These are phyloP conservation scores for Colletotrichum spinosum DNA, from an alignment of 2,329 filamentous ascomycete genomes.

Conservation along the genomic window DNA sequence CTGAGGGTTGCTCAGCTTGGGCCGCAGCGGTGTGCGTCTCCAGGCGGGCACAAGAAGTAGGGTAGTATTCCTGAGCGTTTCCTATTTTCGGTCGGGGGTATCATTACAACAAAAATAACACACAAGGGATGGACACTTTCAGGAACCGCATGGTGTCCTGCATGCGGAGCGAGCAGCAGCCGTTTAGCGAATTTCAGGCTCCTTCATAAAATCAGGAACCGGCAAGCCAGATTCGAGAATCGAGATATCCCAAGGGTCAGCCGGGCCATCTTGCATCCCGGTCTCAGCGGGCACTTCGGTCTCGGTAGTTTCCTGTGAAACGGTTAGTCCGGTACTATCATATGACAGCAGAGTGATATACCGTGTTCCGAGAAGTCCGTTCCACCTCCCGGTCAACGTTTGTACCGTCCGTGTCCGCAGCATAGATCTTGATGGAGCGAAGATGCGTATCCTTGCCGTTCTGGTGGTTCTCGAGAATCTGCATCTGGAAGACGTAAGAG, in stretches of 20 bases:
- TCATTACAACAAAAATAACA: constrained; percentile 35
- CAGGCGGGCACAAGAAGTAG: too few relatives aligned
- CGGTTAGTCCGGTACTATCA: neutral
- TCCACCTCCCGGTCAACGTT: constrained; percentile 47
- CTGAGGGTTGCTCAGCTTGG: too few relatives aligned
- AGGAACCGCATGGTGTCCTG: neutral
- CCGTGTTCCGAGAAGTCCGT: constrained; percentile 37
- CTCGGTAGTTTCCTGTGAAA: constrained; percentile 10
- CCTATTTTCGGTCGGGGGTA: constrained; percentile 24
- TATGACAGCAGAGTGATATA: neutral
- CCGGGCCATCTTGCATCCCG: constrained; percentile 6
- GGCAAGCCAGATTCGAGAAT: constrained; percentile 48
- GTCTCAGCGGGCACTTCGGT: constrained; percentile 12
- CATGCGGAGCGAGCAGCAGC: neutral
- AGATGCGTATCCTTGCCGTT: constrained; percentile 99
- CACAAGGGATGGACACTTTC: neutral
- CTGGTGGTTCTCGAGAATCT: constrained; percentile 95
- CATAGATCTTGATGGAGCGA: constrained; percentile 88
- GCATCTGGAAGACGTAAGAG: constrained; percentile 90
- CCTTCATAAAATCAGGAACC: constrained; percentile 56
- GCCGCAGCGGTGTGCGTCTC: too few relatives aligned
- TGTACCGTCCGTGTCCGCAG: constrained; percentile 62
- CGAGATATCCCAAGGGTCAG: constrained; percentile 42
- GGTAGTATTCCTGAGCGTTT: neutral
- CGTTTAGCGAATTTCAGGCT: constrained; percentile 54